Conservation (phyloP, 768 basidiomycete genomes). For the Termitomyces heimii region DNA sequence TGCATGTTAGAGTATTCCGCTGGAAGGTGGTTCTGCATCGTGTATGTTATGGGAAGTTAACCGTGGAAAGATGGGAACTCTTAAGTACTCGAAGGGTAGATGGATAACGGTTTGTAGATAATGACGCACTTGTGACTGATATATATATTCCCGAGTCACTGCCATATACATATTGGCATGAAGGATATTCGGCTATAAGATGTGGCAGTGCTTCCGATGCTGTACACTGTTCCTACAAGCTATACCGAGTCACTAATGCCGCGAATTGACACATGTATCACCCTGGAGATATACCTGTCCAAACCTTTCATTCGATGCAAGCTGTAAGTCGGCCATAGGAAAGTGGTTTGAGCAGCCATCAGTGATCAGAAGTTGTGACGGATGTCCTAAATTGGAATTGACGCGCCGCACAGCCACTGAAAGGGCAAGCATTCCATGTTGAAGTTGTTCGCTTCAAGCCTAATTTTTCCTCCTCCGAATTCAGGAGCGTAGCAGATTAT, state of each 20-base stretch:
- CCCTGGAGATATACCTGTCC: conserved; percentile 6
- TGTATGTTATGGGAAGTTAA: conserved; percentile 1
- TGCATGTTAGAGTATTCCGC: conserved; percentile 12
- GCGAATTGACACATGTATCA: conserved; percentile 3
- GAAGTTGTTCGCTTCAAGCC: conserved; percentile 2
- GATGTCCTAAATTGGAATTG: background rate
- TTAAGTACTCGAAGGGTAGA: background rate
- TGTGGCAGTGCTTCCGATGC: background rate
- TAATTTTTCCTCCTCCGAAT: background rate
- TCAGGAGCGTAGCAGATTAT: background rate
- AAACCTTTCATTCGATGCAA: background rate
- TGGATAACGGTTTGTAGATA: background rate
- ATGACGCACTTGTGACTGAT: conserved; percentile 5
- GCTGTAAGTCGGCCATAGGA: background rate
- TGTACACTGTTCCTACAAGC: conserved; percentile 2
- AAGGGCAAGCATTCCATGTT: background rate
- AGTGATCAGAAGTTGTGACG: background rate
- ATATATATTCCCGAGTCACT: conserved; percentile 7
- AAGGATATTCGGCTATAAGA: background rate
- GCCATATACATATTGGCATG: background rate
- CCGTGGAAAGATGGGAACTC: conserved; percentile 2
- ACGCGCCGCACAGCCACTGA: conserved; percentile 5
- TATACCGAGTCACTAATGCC: conserved; percentile 10
- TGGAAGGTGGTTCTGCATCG: conserved; percentile 19
- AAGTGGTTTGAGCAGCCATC: conserved; percentile 1